phyloP scores from a whole-genome alignment of 805 yeast genomes.

The Schwanniomyces vanrijiae region DNA sequence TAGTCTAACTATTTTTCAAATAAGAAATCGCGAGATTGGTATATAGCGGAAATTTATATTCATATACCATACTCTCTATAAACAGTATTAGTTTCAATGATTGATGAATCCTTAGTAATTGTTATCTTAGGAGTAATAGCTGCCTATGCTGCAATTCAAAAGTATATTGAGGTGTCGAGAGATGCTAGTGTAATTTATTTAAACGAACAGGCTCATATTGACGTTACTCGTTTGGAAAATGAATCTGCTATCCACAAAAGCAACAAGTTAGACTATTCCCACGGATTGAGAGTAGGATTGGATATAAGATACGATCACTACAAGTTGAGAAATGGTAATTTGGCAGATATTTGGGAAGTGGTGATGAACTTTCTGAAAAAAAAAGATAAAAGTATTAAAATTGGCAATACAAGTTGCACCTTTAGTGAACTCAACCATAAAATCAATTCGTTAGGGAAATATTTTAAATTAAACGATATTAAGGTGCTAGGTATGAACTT shows the following conservation, averaged over 20 bases:
- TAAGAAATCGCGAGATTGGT: neutral
- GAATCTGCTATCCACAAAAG: conserved; percentile 81
- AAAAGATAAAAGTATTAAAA: conserved; percentile 17
- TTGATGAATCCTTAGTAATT: conserved; percentile 9
- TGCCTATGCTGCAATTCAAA: conserved; percentile 17
- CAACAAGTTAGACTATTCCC: conserved; percentile 69
- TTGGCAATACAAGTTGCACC: conserved; percentile 17
- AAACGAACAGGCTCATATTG: conserved; percentile 62
- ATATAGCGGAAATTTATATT: neutral
- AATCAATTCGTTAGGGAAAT: conserved; percentile 20
- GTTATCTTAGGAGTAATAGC: conserved; percentile 19
- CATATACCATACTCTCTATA: neutral
- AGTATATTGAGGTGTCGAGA: conserved; percentile 35
- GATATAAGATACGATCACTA: conserved; percentile 62
- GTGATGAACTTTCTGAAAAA: conserved; percentile 31
- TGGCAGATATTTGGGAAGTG: conserved; percentile 72
- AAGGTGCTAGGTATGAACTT: conserved; percentile 24
- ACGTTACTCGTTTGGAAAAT: conserved; percentile 58
- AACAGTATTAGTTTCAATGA: conserved; percentile 1
- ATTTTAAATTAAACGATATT: conserved; percentile 13
- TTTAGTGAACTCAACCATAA: conserved; percentile 26
- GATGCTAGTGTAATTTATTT: conserved; percentile 62
- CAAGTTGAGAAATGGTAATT: conserved; percentile 69
- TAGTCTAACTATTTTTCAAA: neutral
- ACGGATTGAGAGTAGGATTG: conserved; percentile 67